phyloP scores from a whole-genome alignment of 2,329 filamentous ascomycete genomes.

The Penicillium sp. region DNA sequence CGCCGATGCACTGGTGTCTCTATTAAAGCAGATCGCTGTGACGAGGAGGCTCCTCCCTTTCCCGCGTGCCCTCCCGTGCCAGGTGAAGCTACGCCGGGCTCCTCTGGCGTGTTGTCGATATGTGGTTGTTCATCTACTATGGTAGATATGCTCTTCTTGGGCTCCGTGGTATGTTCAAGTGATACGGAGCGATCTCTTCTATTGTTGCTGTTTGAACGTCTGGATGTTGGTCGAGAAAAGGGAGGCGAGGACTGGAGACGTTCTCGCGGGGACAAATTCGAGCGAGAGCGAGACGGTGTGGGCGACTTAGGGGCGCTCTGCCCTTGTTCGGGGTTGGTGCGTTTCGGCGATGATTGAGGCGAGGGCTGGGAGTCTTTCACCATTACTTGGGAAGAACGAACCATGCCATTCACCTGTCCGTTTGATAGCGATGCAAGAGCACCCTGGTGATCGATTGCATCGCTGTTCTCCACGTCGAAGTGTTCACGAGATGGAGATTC shows the following conservation, averaged over 20 bases:
- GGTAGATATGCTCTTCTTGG: constrained; percentile 7
- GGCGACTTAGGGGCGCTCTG: background rate
- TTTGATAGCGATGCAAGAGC: background rate
- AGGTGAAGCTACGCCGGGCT: constrained; percentile 4
- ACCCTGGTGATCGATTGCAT: background rate
- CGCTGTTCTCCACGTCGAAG: constrained; percentile 2
- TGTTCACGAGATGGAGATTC: constrained; percentile 13
- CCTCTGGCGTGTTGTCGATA: constrained; percentile 17
- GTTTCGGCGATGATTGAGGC: constrained; percentile 25
- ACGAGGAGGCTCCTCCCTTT: constrained; percentile 33
- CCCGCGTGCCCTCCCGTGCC: constrained; percentile 13
- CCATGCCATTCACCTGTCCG: constrained; percentile 10
- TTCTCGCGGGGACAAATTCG: constrained; percentile 18
- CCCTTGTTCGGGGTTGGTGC: background rate
- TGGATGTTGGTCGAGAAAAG: constrained; percentile 18
- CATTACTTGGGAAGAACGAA: constrained; percentile 35
- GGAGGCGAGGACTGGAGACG: constrained; percentile 28
- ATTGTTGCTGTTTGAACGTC: constrained; percentile 2
- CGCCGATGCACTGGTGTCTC: constrained; percentile 41
- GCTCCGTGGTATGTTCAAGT: constrained; percentile 5
- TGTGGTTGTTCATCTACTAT: constrained; percentile 9
- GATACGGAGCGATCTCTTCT: background rate
- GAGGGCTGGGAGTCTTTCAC: constrained; percentile 42
- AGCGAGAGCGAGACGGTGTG: background rate
- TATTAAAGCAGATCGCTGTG: constrained; percentile 41